Conservation (phyloP, 2,329 filamentous ascomycete genomes). For the Diaporthe ilicicola region DNA sequence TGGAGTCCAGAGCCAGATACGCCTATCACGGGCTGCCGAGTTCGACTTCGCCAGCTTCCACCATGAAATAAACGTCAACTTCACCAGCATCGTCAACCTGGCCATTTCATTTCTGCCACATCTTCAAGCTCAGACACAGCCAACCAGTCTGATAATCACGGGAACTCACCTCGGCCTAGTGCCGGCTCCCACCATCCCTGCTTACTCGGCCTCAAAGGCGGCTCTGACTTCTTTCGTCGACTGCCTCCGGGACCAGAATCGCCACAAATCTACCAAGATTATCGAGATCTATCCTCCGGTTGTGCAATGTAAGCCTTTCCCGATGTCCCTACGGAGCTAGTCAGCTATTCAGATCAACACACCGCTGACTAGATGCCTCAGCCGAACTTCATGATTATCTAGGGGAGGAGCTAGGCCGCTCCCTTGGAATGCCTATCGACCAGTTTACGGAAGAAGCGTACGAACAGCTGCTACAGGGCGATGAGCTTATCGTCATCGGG, state of each 20-base stretch:
- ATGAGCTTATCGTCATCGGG: constrained; percentile 41
- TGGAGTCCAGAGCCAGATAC: constrained; percentile 36
- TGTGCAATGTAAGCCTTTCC: constrained; percentile 43
- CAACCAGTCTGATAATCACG: constrained; percentile 40
- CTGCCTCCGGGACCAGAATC: constrained; percentile 45
- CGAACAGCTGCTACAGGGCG: constrained; percentile 43
- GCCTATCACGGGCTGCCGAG: constrained; percentile 50
- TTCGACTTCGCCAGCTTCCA: constrained; percentile 47
- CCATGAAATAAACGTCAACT: constrained; percentile 51
- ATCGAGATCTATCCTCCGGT: constrained; percentile 49
- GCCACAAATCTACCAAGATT: constrained; percentile 43
- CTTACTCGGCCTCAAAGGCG: constrained; percentile 55
- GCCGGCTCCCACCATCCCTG: constrained; percentile 45
- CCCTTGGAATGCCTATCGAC: constrained; percentile 34
- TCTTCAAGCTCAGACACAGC: constrained; percentile 37
- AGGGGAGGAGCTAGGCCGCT: constrained; percentile 33
- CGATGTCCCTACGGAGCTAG: neutral
- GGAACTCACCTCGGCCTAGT: constrained; percentile 51
- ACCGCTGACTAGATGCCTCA: constrained; percentile 32
- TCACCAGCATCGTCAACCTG: constrained; percentile 49
- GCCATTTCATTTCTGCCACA: constrained; percentile 52
- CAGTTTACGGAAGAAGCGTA: constrained; percentile 49
- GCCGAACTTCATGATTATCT: constrained; percentile 38
- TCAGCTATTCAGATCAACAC: neutral
- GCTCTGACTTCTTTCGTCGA: constrained; percentile 52